Evolutionary conservation across 768 basidiomycete species (phyloP).

Genomic region (Leccinum truebloodii): DNA sequence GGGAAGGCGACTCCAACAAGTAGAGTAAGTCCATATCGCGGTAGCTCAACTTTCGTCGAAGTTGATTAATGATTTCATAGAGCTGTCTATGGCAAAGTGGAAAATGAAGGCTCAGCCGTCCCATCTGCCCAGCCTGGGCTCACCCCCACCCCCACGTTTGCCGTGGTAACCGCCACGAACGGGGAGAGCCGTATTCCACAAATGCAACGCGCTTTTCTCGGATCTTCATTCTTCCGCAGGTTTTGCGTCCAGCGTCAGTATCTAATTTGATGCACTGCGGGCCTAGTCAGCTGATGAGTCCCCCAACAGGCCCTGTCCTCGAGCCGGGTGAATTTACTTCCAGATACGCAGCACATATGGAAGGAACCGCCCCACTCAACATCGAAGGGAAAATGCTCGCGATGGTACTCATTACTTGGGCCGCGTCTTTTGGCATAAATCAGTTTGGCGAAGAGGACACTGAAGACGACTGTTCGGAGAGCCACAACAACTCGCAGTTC

Average conservation of each 20-base stretch:
- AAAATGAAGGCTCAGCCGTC: constrained; percentile 38
- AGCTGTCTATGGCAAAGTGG: constrained; percentile 76
- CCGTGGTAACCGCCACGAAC: constrained; percentile 3
- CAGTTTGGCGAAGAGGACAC: constrained; percentile 58
- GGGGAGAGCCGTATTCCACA: constrained; percentile 59
- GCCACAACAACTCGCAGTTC: constrained; percentile 7
- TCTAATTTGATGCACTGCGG: constrained; percentile 2
- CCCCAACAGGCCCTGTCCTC: constrained; percentile 72
- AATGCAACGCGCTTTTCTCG: constrained; percentile 77
- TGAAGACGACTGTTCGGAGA: constrained; percentile 8
- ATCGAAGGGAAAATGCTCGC: constrained; percentile 75
- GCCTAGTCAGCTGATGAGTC: constrained; percentile 10
- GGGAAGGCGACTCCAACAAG: constrained; percentile 79
- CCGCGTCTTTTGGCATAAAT: constrained; percentile 84
- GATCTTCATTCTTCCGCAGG: constrained; percentile 80
- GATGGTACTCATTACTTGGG: constrained; percentile 86
- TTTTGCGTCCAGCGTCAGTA: constrained; percentile 81
- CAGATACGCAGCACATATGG: constrained; percentile 67
- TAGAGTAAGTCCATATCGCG: constrained; percentile 59
- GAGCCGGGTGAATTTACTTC: constrained; percentile 77
- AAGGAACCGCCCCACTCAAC: constrained; percentile 63
- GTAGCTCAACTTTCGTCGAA: not conserved
- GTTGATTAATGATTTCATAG: constrained; percentile 37
- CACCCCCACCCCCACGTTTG: constrained; percentile 13
- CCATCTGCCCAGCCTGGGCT: constrained; percentile 27